Evolutionary conservation across 768 basidiomycete genomes (phyloP).

Genomic region (Polyporus arcularius): DNA sequence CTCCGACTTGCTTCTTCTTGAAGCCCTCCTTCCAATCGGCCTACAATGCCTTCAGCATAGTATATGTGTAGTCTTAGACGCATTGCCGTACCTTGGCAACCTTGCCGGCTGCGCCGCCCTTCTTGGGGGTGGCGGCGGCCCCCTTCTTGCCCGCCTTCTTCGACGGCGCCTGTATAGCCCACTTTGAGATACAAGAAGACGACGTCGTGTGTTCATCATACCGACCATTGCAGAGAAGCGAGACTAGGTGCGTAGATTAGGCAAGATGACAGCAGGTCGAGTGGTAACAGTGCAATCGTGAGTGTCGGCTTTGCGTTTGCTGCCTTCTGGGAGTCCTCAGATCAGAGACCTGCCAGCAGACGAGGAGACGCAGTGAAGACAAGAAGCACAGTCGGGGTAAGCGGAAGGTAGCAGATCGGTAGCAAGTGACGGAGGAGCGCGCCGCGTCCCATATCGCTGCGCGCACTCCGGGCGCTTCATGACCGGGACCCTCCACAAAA

Average conservation of each 20-base stretch:
- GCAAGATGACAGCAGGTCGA: constrained; percentile 7
- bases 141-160: constrained; percentile 92
- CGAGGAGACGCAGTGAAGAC: background rate
- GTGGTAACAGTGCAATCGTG: constrained; percentile 7
- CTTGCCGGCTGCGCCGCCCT: constrained; percentile 52
- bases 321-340: background rate
- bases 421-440: background rate
- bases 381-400: background rate
- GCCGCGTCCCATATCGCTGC: background rate
- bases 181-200: constrained; percentile 17
- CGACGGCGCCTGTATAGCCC: constrained; percentile 64
- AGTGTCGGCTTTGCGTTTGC: background rate
- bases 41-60: constrained; percentile 40
- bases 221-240: constrained; percentile 19
- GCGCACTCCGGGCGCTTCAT: background rate
- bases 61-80: background rate
- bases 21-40: constrained; percentile 99
- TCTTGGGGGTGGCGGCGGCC: constrained; percentile 61
- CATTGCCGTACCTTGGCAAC: constrained; percentile 67
- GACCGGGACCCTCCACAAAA: too few relatives aligned
- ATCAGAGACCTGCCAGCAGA: background rate
- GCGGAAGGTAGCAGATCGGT: constrained; percentile 6
- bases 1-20: constrained; percentile 99
- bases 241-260: constrained; percentile 3
- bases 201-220: constrained; percentile 8